phyloP scores from a whole-genome alignment of 2,329 filamentous ascomycete genomes.

The Ceratocystis eucalypticola region DNA sequence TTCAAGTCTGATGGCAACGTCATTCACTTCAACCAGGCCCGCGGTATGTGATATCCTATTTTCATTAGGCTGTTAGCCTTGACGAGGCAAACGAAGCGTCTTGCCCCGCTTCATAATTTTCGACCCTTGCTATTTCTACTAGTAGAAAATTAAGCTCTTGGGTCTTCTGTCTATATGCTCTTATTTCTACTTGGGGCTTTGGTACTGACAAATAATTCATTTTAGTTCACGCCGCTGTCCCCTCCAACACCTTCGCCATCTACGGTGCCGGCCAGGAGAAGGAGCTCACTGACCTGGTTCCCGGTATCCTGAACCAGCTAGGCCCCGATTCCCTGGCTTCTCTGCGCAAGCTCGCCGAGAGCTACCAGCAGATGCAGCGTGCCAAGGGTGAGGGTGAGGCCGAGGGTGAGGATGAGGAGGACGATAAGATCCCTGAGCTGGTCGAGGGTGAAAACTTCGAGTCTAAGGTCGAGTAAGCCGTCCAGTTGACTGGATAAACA shows the following conservation, averaged over 20 bases:
- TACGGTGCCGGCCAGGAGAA: slow-evolving; percentile 99
- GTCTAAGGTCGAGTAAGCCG: slow-evolving; percentile 77
- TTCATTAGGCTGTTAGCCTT: not conserved
- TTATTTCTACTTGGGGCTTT: not conserved
- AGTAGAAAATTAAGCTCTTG: not conserved
- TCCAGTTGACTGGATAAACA: slow-evolving; percentile 20
- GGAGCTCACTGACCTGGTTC: slow-evolving; percentile 98
- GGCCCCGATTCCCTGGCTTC: slow-evolving; percentile 95
- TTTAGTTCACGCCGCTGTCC: slow-evolving; percentile 87
- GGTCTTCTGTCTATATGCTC: not conserved
- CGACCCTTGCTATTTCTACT: not conserved
- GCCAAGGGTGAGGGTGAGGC: slow-evolving; percentile 66
- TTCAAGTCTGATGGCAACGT: slow-evolving; percentile 99
- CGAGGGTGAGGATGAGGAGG: slow-evolving; percentile 82
- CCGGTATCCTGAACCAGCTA: slow-evolving; percentile 98
- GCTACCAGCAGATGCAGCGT: slow-evolving; percentile 99
- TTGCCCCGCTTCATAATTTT: slow-evolving; percentile 8
- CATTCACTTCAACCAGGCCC: slow-evolving; percentile 96
- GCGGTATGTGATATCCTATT: slow-evolving; percentile 51
- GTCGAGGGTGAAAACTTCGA: slow-evolving; percentile 98
- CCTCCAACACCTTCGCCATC: slow-evolving; percentile 98
- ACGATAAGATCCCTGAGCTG: slow-evolving; percentile 93
- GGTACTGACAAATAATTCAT: not conserved
- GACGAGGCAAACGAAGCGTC: not conserved
- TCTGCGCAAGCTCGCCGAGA: slow-evolving; percentile 95